phyloP scores from a whole-genome alignment of 768 basidiomycete genomes.

The Infundibulicybe gibba region DNA sequence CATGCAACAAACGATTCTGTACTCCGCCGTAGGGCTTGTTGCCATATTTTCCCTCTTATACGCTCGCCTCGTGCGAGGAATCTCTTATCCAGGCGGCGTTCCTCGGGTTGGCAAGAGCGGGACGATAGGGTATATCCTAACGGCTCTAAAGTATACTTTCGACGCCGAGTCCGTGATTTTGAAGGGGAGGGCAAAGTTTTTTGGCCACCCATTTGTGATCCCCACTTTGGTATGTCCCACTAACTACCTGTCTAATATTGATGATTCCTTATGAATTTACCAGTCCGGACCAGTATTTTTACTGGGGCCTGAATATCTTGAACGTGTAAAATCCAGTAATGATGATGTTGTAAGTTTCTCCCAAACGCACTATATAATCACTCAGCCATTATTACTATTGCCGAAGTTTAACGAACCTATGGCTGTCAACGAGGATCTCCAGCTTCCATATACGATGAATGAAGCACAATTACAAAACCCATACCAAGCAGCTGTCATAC shows the following conservation, averaged over 20 bases:
- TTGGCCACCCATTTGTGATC: conserved; percentile 25
- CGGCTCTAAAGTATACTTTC: conserved; percentile 30
- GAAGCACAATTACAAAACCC: conserved; percentile 26
- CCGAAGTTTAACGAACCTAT: conserved; percentile 31
- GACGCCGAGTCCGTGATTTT: conserved; percentile 23
- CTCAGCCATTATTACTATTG: neutral
- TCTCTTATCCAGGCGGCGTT: conserved; percentile 25
- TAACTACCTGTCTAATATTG: neutral
- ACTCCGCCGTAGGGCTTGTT: conserved; percentile 1
- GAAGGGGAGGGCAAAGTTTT: conserved; percentile 24
- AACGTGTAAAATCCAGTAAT: conserved; percentile 23
- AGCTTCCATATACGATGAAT: conserved; percentile 34
- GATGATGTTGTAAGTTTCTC: conserved; percentile 25
- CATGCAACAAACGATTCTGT: too few species aligned
- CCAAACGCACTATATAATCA: neutral
- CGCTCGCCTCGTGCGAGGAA: conserved; percentile 19
- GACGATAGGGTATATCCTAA: conserved; percentile 27
- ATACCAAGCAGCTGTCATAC: conserved; percentile 29
- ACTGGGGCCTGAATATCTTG: conserved; percentile 26
- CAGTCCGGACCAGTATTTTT: conserved; percentile 30
- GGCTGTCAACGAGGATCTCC: conserved; percentile 30
- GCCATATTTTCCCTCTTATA: conserved; percentile 17
- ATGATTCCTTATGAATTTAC: neutral
- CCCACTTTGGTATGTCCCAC: conserved; percentile 26
- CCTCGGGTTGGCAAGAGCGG: conserved; percentile 29